Evolutionary conservation across 2,329 filamentous ascomycete species (phyloP).

Genomic region (Cladosporium sp.): DNA sequence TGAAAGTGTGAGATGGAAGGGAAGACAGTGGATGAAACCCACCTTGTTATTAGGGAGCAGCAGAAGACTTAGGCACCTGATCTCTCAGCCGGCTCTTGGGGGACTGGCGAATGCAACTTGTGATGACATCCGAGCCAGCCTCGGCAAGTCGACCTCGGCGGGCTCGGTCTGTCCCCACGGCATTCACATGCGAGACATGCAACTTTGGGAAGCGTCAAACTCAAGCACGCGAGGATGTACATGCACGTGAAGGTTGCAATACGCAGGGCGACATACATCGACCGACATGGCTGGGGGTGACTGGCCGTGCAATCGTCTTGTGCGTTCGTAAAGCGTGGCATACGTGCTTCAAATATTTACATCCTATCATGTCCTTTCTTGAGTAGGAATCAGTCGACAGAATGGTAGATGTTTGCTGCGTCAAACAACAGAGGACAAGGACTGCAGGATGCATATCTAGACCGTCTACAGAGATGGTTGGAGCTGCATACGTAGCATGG

Average conservation of each 20-base stretch:
- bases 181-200: not conserved
- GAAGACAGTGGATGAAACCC: not conserved
- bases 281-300: too few relatives aligned
- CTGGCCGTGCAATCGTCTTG: too few relatives aligned
- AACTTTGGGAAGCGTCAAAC: not conserved
- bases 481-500: too few relatives aligned
- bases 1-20: not conserved
- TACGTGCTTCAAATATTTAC: too few relatives aligned
- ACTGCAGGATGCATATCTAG: too few relatives aligned
- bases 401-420: too few relatives aligned
- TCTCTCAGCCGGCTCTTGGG: slow-evolving; percentile 3
- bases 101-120: not conserved
- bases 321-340: too few relatives aligned
- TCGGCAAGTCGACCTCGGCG: not conserved
- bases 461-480: too few relatives aligned
- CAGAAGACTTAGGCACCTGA: slow-evolving; percentile 4
- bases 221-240: not conserved
- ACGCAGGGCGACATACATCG: too few relatives aligned
- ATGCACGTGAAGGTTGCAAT: not conserved
- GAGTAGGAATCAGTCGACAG: too few relatives aligned
- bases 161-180: not conserved
- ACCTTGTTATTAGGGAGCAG: slow-evolving; percentile 1
- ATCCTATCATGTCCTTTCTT: too few relatives aligned
- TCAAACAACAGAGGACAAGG: too few relatives aligned
- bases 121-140: slow-evolving; percentile 6